Base-by-base conservation (phyloP, 1,139 yeast genomes). In the Sugiyamaella grinbergsii region DNA sequence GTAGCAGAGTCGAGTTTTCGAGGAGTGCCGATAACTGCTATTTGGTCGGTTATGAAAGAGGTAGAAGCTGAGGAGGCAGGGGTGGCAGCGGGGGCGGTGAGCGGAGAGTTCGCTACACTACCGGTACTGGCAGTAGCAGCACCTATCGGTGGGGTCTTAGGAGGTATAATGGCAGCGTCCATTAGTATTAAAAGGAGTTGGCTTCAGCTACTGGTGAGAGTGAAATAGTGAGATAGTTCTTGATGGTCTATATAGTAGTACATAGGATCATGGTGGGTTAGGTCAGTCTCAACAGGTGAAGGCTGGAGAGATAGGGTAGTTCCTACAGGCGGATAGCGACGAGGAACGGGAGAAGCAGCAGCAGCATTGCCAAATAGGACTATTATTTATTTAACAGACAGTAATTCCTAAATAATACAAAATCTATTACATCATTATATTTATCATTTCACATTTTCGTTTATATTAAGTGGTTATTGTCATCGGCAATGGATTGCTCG, bases 391-490 rank as follows among this genome's bases (percentile, higher is more conserved):
- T 24, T 6, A 24, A 26, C 11, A 26, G 11, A 6, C 5, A 6
- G 15, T 18, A 6, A 22, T 19, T 34, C 38, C 22, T 34, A 23
- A 24, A 38, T 23, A 38, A 26, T 38, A 38, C 42, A 38, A 16
- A 24, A 16, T 49, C 46, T 45, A 43, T 40, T 18, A 36, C 18
- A 32, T 26, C 22, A 42, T 38, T 6, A 19, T 37, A 41, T 41
- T 15, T 28, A 18, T 41, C 44, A 32, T 41, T 29, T 41, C 44
- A 16, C 44, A 22, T 41, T 29, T 22, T 45, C 49, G 43, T 45
- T 18, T 10, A 26, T 13, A 28, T 26, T 23, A n/a, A 28, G 18
- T 6, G 28, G 33, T 5, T 16, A 10, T 28, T 6, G n/a, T n/a
- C n/a, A n/a, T n/a, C n/a, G n/a, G n/a, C n/a, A n/a, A n/a, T n/a